Evolutionary conservation across 768 basidiomycete genomes (phyloP).

Genomic region (Cystofilobasidium bisporidii): DNA sequence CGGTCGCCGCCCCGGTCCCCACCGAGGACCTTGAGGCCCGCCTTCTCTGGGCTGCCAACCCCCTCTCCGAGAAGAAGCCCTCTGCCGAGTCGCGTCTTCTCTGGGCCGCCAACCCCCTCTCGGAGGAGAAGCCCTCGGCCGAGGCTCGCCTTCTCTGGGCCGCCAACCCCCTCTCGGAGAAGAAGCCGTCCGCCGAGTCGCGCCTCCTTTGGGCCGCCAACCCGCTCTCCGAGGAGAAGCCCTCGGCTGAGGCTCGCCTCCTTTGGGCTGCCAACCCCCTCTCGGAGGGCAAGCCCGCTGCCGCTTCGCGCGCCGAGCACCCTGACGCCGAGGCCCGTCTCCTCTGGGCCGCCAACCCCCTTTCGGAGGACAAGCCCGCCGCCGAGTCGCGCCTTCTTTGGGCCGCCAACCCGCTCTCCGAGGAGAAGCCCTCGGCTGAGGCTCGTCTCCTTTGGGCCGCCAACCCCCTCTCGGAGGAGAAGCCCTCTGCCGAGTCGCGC

Average conservation of each 20-base stretch:
- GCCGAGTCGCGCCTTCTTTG: background rate
- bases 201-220: background rate
- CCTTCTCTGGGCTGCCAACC: background rate
- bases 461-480: background rate
- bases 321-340: background rate
- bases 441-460: background rate
- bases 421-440: too few relatives aligned
- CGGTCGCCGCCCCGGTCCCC: slow-evolving; percentile 8
- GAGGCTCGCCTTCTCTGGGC: background rate
- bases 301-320: too few relatives aligned
- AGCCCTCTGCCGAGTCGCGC: background rate
- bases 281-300: background rate
- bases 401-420: background rate
- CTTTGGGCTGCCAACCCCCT: background rate
- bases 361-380: background rate
- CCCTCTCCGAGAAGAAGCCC: background rate
- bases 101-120: background rate
- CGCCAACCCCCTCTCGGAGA: background rate
- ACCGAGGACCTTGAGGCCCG: background rate
- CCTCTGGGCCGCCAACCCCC: background rate
- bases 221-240: background rate
- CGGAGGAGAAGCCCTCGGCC: too few relatives aligned
- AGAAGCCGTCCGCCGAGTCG: background rate
- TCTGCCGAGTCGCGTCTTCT: background rate
- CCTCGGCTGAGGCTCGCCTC: background rate